Evolutionary conservation across 1,284 basidiomycete species (phyloP).

Genomic region (Pascua sp.): DNA sequence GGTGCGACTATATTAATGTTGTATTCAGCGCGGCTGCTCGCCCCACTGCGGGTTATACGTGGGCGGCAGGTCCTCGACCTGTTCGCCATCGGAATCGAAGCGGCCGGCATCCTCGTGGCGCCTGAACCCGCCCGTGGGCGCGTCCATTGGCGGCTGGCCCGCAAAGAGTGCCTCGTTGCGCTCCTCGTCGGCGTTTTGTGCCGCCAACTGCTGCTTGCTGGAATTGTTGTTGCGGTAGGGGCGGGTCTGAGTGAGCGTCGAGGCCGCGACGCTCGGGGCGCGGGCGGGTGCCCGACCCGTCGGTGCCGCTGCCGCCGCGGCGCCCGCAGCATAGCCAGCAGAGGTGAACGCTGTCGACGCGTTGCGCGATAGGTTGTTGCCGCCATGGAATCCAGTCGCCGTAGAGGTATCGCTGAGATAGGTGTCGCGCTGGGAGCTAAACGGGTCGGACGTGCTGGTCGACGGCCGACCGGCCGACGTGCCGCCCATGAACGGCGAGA

Average conservation of each 20-base stretch:
- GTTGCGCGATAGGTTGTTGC: not conserved
- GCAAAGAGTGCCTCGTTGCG: not conserved
- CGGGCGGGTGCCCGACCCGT: too few species aligned
- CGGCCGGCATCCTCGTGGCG: conserved; percentile 41
- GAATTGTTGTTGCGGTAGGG: not conserved
- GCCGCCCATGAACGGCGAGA: conserved; percentile 36
- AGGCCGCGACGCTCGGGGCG: too few species aligned
- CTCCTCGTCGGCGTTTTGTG: conserved; percentile 1
- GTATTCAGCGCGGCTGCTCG: too few species aligned
- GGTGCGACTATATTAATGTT: too few species aligned
- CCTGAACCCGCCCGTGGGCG: conserved; percentile 34
- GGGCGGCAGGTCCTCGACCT: conserved; percentile 42
- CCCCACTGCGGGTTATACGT: conserved; percentile 39
- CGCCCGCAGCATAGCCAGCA: too few species aligned
- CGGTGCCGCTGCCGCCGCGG: too few species aligned
- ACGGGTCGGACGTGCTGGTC: not conserved
- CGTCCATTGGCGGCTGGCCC: conserved; percentile 8
- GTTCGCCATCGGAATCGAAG: conserved; percentile 2
- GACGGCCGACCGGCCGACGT: not conserved
- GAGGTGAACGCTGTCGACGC: not conserved
- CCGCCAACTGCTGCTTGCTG: conserved; percentile 4
- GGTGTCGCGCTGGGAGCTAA: not conserved
- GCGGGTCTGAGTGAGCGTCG: too few species aligned
- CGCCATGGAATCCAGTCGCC: not conserved
- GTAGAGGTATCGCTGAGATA: not conserved